Conservation (phyloP, 768 basidiomycete species). For the Serendipita sp. region DNA sequence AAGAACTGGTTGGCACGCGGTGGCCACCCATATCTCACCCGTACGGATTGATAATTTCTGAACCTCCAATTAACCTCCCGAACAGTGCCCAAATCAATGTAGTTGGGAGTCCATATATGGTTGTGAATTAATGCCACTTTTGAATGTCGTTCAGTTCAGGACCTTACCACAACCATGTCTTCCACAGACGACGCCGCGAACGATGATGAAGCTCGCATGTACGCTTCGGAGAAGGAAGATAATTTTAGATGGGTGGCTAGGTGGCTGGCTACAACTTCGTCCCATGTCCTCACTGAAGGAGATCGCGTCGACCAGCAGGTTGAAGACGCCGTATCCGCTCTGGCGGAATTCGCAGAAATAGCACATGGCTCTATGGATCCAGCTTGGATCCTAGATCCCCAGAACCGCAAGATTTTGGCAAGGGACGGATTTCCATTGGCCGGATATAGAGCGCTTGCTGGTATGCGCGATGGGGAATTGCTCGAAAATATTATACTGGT, state of each 20-base stretch:
- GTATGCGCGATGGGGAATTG: slow-evolving; percentile 10
- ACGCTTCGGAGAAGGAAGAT: slow-evolving; percentile 25
- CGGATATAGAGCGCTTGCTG: slow-evolving; percentile 23
- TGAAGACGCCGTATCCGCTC: slow-evolving; percentile 22
- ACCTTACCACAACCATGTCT: not conserved
- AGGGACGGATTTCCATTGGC: slow-evolving; percentile 35
- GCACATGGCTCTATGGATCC: slow-evolving; percentile 31
- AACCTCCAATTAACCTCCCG: too few species aligned
- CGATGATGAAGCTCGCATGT: not conserved
- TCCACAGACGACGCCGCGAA: not conserved
- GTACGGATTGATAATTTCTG: too few species aligned
- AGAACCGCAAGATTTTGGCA: slow-evolving; percentile 17
- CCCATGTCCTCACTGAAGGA: slow-evolving; percentile 24
- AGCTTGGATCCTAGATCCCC: slow-evolving; percentile 23
- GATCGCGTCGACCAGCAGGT: slow-evolving; percentile 23
- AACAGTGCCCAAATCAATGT: too few species aligned
- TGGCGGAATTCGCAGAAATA: slow-evolving; percentile 42
- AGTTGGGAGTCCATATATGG: too few species aligned
- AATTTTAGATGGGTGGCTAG: slow-evolving; percentile 43
- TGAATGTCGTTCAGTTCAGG: too few species aligned
- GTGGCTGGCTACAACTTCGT: slow-evolving; percentile 31
- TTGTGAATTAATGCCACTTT: too few species aligned
- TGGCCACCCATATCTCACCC: too few species aligned
- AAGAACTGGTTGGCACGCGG: too few species aligned
- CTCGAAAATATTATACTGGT: slow-evolving; percentile 24